A percentile compares a stretch with the other conserved stretches of the same genome.
These are phyloP conservation scores for Phyllosticta citribraziliensis DNA, from an alignment of 2,329 filamentous ascomycete genomes.

Conservation along the genomic window DNA sequence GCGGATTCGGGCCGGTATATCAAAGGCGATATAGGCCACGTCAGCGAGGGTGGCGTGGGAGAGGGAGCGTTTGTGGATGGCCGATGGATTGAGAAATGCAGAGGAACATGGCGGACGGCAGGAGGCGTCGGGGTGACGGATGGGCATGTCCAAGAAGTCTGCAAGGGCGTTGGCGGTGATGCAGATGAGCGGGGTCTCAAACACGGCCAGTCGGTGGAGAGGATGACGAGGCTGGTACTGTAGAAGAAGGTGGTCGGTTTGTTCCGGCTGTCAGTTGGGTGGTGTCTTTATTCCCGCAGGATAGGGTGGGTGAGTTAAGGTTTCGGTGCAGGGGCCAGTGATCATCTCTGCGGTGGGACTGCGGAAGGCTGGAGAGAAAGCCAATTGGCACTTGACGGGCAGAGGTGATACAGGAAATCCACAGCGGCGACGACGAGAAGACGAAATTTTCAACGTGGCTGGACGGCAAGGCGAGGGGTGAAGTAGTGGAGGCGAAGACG, in stretches of 20 bases:
- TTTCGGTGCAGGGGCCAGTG: not conserved
- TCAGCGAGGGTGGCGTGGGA: not conserved
- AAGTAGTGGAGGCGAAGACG: not conserved
- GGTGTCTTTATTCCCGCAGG: not conserved
- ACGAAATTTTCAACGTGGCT: not conserved
- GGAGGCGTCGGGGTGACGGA: not conserved
- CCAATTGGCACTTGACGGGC: not conserved
- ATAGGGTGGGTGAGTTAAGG: not conserved
- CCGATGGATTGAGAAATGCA: too few relatives aligned
- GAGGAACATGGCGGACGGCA: not conserved
- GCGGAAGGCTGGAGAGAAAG: not conserved
- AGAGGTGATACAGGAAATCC: not conserved
- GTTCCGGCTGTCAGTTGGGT: not conserved
- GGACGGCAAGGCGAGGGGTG: not conserved
- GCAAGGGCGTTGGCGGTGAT: not conserved
- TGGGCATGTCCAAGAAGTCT: not conserved
- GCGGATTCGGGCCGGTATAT: not conserved
- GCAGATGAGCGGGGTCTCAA: not conserved
- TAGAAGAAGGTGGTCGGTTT: not conserved
- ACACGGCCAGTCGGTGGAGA: not conserved
- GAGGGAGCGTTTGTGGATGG: too few relatives aligned
- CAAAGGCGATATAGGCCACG: not conserved
- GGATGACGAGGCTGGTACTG: not conserved
- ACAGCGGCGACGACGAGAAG: not conserved
- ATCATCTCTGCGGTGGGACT: not conserved